These are phyloP conservation scores for Rhodotorula glutinis DNA, from an alignment of 1,284 basidiomycete genomes.

Conservation along the genomic window DNA sequence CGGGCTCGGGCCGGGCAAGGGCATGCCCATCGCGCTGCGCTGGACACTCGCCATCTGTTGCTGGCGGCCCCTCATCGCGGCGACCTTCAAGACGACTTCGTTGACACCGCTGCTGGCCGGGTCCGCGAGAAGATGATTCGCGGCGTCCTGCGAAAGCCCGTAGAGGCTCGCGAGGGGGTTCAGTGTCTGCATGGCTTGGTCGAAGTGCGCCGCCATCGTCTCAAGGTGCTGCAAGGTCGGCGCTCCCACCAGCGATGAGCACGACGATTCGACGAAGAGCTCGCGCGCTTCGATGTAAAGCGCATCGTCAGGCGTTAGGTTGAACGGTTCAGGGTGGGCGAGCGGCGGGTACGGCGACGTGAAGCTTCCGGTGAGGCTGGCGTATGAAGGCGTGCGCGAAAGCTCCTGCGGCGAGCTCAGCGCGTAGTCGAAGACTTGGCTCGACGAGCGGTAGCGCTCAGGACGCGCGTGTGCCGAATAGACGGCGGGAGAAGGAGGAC, in stretches of 20 bases:
- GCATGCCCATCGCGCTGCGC: slow-evolving; percentile 17
- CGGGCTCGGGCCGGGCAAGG: slow-evolving; percentile 64
- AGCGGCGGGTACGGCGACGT: slow-evolving; percentile 57
- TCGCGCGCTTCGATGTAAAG: slow-evolving; percentile 38
- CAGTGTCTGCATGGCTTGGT: slow-evolving; percentile 33
- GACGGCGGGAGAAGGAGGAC: slow-evolving; percentile 10
- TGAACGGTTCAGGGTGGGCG: slow-evolving; percentile 30
- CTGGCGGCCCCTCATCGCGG: slow-evolving; percentile 30
- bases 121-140: slow-evolving; percentile 28
- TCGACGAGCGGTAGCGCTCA: too few species aligned
- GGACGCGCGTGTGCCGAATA: neutral
- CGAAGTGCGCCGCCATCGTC: slow-evolving; percentile 33
- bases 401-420: slow-evolving; percentile 14
- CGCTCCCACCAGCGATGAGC: slow-evolving; percentile 17
- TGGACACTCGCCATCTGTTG: slow-evolving; percentile 28
- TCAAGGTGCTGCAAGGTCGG: slow-evolving; percentile 12
- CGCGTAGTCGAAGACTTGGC: too few species aligned
- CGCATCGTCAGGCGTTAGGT: slow-evolving; percentile 31
- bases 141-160: slow-evolving; percentile 32
- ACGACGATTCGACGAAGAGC: slow-evolving; percentile 30
- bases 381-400: slow-evolving; percentile 45
- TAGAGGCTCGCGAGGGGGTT: slow-evolving; percentile 33
- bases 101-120: slow-evolving; percentile 32
- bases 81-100: slow-evolving; percentile 32
- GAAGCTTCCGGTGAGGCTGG: slow-evolving; percentile 54